Conservation (phyloP, 352 stramenopile genomes). For the Aphanomyces stellatus region DNA sequence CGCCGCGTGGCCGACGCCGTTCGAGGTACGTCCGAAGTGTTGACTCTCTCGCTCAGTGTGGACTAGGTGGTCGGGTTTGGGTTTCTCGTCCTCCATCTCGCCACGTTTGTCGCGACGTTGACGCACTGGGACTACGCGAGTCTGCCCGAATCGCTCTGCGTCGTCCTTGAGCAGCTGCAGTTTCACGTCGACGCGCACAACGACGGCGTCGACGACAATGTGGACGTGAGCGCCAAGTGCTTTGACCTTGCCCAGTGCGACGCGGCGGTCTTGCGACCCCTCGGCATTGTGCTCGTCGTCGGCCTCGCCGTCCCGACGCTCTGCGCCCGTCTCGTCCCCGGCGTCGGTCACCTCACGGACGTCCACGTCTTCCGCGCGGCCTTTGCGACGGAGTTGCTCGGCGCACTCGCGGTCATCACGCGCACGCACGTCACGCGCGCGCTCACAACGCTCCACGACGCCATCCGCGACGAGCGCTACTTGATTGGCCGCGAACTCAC, state of each 20-base stretch:
- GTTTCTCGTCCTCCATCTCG: conserved; percentile 62
- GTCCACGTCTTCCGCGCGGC: conserved; percentile 26
- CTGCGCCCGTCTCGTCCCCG: conserved; percentile 24
- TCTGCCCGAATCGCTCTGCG: background rate
- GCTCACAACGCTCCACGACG: conserved; percentile 67
- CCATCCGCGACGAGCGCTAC: conserved; percentile 82
- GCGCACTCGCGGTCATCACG: conserved; percentile 31
- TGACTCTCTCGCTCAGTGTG: no score
- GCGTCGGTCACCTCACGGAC: conserved; percentile 48
- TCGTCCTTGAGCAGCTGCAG: background rate
- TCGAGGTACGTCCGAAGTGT: conserved; percentile 23
- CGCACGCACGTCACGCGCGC: conserved; percentile 44
- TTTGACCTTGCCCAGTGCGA: conserved; percentile 66
- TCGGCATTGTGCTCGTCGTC: conserved; percentile 43
- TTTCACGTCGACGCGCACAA: conserved; percentile 18
- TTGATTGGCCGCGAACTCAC: conserved; percentile 76
- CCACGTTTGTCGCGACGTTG: conserved; percentile 64
- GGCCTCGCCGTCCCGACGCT: conserved; percentile 39
- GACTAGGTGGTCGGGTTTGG: conserved; percentile 29
- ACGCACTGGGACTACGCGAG: background rate
- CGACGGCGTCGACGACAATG: conserved; percentile 24
- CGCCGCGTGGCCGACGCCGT: conserved; percentile 35
- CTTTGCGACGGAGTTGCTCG: conserved; percentile 27
- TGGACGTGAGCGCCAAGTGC: conserved; percentile 55
- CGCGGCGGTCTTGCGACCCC: conserved; percentile 46